Conservation (phyloP, 208 protist species). For the Crithidia thermophila region DNA sequence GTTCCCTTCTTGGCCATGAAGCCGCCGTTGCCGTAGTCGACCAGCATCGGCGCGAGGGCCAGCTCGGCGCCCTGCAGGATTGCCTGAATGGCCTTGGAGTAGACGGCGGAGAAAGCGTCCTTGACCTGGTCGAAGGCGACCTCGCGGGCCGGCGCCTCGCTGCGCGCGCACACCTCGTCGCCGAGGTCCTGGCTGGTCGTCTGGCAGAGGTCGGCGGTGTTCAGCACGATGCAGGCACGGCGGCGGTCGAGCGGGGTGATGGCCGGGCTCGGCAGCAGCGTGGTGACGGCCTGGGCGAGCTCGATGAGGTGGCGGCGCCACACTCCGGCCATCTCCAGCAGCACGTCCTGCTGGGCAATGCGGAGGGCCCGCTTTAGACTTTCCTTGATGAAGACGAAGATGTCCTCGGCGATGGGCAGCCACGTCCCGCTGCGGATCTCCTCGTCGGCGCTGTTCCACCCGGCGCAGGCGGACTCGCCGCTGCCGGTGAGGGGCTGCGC, state of each 20-base stretch:
- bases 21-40: constrained; percentile 73
- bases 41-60: constrained; percentile 52
- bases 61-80: constrained; percentile 71
- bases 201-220: constrained; percentile 88
- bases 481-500: constrained; percentile 81
- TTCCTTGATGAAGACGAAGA: constrained; percentile 93
- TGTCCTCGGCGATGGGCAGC: constrained; percentile 86
- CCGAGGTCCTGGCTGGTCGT: constrained; percentile 74
- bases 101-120: constrained; percentile 77
- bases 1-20: constrained; percentile 31
- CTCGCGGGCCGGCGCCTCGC: constrained; percentile 65
- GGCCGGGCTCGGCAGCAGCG: constrained; percentile 49
- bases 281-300: constrained; percentile 43
- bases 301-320: constrained; percentile 80
- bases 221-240: constrained; percentile 84
- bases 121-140: constrained; percentile 76
- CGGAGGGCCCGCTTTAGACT: constrained; percentile 81
- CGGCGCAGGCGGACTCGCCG: constrained; percentile 70
- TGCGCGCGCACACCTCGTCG: constrained; percentile 74
- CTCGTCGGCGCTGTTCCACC: constrained; percentile 68
- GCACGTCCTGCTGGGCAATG: constrained; percentile 86
- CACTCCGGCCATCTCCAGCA: constrained; percentile 86
- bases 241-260: constrained; percentile 54
- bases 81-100: constrained; percentile 60
- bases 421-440: constrained; percentile 55